A percentile compares a stretch with the other conserved stretches of the same genome.
Evolutionary conservation across 2,329 filamentous ascomycete genomes (phyloP).

Genomic region (Aspergillus niger): DNA sequence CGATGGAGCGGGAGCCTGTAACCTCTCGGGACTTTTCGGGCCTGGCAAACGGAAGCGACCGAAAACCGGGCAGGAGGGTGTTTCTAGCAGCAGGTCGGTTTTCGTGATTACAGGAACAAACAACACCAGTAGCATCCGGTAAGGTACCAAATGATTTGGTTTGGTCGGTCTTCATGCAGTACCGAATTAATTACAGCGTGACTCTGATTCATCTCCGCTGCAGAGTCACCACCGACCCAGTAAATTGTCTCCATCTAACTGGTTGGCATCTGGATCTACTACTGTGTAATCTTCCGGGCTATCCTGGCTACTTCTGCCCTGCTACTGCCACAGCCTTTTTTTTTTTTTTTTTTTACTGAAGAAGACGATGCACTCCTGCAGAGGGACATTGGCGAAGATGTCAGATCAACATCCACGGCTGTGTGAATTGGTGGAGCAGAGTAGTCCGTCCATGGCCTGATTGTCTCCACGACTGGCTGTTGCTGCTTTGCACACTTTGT

Average conservation of each 20-base stretch:
- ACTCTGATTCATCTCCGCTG: not conserved
- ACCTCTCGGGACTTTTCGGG: conserved; percentile 26
- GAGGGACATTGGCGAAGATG: not conserved
- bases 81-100: not conserved
- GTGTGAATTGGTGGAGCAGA: conserved; percentile 1
- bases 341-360: not conserved
- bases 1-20: conserved; percentile 19
- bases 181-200: not conserved
- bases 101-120: not conserved
- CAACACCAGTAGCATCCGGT: not conserved
- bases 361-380: not conserved
- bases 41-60: conserved; percentile 8
- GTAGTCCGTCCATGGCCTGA: not conserved
- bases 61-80: conserved; percentile 17
- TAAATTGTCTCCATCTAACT: conserved; percentile 6
- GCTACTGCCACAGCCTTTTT: not conserved
- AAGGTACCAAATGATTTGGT: not conserved
- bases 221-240: not conserved
- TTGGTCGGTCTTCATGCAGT: not conserved
- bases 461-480: not conserved
- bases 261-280: not conserved
- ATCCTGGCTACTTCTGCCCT: not conserved
- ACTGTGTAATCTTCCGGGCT: not conserved
- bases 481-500: not conserved
- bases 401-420: not conserved